A percentile compares a stretch with the other conserved stretches of the same genome.
These are phyloP conservation scores for Musa beccarii DNA, from an alignment of 176 grass and related monocot species.

Conservation along the genomic window DNA sequence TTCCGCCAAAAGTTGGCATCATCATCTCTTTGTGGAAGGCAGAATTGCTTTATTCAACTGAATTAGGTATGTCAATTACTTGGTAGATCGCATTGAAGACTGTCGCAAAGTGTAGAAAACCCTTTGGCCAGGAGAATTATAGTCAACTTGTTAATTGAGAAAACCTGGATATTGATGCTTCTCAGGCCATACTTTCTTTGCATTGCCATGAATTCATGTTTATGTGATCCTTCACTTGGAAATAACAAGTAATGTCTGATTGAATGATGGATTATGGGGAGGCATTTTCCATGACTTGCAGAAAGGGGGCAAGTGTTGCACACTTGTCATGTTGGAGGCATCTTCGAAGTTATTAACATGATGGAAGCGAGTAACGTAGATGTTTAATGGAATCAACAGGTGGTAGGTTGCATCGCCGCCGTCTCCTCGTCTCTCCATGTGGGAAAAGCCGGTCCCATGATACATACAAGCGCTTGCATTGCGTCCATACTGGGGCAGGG, in stretches of 20 bases:
- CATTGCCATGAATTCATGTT: neutral
- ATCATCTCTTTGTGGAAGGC: neutral
- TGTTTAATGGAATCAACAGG: conserved; percentile 31
- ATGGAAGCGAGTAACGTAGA: neutral
- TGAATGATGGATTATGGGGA: neutral
- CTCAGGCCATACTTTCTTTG: neutral
- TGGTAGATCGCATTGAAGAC: too few relatives aligned
- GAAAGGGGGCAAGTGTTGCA: neutral
- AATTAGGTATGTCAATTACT: neutral
- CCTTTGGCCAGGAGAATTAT: too few relatives aligned
- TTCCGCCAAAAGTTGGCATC: neutral
- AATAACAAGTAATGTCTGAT: neutral
- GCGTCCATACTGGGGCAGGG: conserved; percentile 85
- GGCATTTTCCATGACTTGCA: too few relatives aligned
- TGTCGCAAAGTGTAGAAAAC: too few relatives aligned
- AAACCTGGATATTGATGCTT: too few relatives aligned
- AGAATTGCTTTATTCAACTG: neutral
- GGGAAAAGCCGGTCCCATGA: conserved; percentile 90
- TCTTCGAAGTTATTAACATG: neutral
- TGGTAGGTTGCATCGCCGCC: conserved; percentile 71
- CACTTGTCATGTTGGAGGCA: neutral
- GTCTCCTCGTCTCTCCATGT: conserved; percentile 88
- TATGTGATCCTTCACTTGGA: neutral
- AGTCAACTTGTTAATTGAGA: too few relatives aligned
- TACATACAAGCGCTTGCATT: conserved; percentile 77